A percentile compares a stretch with the other conserved stretches of the same genome.
These are phyloP conservation scores for Oryza longistaminata DNA, from an alignment of 176 grass and related monocot genomes.

Conservation along the genomic window DNA sequence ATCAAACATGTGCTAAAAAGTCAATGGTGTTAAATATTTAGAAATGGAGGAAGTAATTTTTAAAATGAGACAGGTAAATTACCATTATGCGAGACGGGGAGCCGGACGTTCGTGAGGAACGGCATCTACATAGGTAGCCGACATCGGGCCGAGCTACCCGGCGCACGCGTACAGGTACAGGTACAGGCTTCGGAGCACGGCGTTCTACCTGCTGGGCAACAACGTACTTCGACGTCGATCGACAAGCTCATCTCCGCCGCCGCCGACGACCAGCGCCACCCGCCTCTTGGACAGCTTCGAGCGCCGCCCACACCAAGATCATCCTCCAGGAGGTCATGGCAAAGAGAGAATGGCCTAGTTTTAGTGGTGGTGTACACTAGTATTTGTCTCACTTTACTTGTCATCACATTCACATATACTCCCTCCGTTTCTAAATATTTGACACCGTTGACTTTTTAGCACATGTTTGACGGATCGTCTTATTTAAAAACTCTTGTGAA, in stretches of 20 bases:
- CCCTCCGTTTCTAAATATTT: no score
- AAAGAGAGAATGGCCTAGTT: constrained; percentile 46
- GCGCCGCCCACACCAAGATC: constrained; percentile 39
- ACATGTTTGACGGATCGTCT: no score
- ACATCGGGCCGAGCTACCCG: constrained; percentile 54
- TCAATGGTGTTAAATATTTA: no score
- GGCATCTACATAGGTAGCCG: constrained; percentile 64
- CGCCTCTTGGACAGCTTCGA: constrained; percentile 84
- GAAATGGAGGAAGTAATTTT: no score
- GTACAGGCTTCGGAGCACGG: constrained; percentile 53
- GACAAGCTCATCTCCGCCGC: constrained; percentile 76
- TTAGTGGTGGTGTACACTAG: no score
- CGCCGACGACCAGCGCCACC: constrained; percentile 48
- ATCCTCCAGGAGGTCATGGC: constrained; percentile 77
- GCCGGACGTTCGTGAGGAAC: constrained; percentile 59
- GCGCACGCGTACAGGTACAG: constrained; percentile 58
- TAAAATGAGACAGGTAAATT: no score
- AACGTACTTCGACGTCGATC: constrained; percentile 76
- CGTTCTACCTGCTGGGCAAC: constrained; percentile 79
- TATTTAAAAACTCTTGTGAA: no score
- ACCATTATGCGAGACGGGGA: constrained; percentile 50
- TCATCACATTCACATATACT: no score
- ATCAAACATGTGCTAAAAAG: no score
- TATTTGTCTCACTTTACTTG: no score
- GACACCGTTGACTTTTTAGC: no score